Base-by-base conservation (phyloP, 176 grass and related monocot species). In the Raddia distichophylla region DNA sequence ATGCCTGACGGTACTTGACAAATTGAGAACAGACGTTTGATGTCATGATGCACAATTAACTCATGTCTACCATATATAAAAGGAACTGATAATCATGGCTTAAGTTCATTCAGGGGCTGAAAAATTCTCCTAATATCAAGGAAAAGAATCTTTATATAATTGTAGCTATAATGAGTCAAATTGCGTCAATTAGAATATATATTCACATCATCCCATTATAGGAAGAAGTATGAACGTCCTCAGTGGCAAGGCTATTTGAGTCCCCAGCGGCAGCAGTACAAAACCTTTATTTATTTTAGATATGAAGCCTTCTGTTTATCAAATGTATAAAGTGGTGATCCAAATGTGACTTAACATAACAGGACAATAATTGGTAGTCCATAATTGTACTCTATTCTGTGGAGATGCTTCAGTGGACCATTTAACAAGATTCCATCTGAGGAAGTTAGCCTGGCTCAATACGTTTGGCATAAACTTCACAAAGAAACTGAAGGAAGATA, bases 341-440 rank as follows among this genome's bases (percentile, higher is more conserved):
- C 19, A 72, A 77, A 48, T 50, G 32, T 1, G n/a, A 63, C 45
- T 50, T 50, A 67, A 40, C 82, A 89, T 49, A 89, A 85, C 13
- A 57, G 49, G 64, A 71, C 71, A 85, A 85, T 62, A 76, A 60
- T 56, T 81, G 64, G 64, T 56, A 71, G 54, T 60, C 77, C 37
- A 63, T 37, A 75, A 22, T 75, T 84, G 53, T 74, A 74, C 52
- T 44, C 44, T 68, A 78, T 44, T 71, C 20, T 84, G 52, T 44
- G 69, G 54, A 67, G 60, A 74, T 84, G 76, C 34, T 53, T 34
- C 5, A 75, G 70, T 84, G 53, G 44, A 55, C 55, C 70, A 84
- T 80, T 80, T 69, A 22, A 46, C 9, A 75, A 75, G 35, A 75
- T 80, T 47, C 45, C 57, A 75, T 71, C 56, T 71, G 69, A 60